Base-by-base conservation (phyloP, 352 stramenopile genomes). In the Globisporangium rhizosaccharum region DNA sequence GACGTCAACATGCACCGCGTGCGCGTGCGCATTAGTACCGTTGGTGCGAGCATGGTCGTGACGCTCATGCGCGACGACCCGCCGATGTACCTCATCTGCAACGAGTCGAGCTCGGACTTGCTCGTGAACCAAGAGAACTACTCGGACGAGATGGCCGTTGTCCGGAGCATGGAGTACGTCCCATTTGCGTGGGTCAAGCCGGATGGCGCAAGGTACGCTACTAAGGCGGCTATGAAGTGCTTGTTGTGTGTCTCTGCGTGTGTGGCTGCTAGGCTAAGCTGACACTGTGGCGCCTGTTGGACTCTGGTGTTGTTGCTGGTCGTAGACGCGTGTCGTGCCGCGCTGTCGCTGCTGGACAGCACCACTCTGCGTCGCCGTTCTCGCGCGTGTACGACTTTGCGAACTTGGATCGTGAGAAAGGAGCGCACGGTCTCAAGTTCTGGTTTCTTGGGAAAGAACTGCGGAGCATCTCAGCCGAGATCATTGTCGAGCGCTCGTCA, bases 361-460 rank as follows among this genome's bases (percentile, higher is more conserved):
- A 76, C 48, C 72, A 84, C 54, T 66, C 76, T 14, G 72, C 80
- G 2, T 87, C 77, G 30, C 74, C 76, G 28, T 78, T 76, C 1
- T 86, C 79, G 25, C 76, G 84, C 12, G 67, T 95, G 30, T 95
- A 92, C 57, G 85, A 95, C 61, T 95, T 95, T 48, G 83, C 84
- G 12, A 88, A 93, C 56, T 51, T 95, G 49, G 85, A 95, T 56
- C 65, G 80, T 33, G 82, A 95, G 26, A 79, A 79, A 54, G 79
- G 82, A 33, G 79, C 87, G 18, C 80, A 89, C 20, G 80, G 80
- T 1, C 63, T 94, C 18, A 84, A 79, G 1, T 90, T 87, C 26
- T 77, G 76, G 57, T 63, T 93, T 26, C 84, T 88, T 45, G 83
- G 81, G 15, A 88, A 87, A 51, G 77, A 87, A 54, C 62, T 86